Evolutionary conservation across 176 grass and related monocot species (phyloP), one percentile per base, ranked within the genome.

Genomic region (Oryza nivara): DNA sequence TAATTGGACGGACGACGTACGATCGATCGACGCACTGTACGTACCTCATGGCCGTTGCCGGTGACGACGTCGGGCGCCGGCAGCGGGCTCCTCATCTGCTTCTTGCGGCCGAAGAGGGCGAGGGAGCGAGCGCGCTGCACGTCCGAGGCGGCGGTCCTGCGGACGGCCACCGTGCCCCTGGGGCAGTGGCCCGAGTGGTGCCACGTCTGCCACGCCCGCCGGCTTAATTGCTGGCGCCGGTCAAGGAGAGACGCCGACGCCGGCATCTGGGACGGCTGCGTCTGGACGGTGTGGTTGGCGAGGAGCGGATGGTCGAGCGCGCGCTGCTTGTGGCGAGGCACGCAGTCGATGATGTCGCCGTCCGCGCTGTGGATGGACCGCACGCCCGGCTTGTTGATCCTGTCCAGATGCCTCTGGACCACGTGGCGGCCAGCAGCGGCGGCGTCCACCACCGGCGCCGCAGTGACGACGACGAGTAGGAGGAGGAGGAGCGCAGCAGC

Each of bases 1-100:
- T 51, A 9, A 9, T 45, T 36, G 2, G 30, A 32, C 30, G 2
- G 30, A 32, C 30, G 30, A 32, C 30, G 30, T 3, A 3, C 2
- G 30, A 32, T 32, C 30, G 30, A 32, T 32, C 30, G 30, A 32
- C 30, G 30, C 30, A 32, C 30, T 32, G 30, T 32, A 32, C 5
- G 17, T 54, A 95, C 95, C 95, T 98, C 92, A 75, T 98, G 95
- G 38, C 95, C 95, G 80, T 95, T 98, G 84, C 92, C 95, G 83
- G 92, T 88, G 80, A 93, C 61, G 49, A 95, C 87, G 89, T 98
- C 95, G 0, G 95, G 95, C 22, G 89, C 85, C 58, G 30, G 30
- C 30, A 63, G 19, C 58, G 58, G 58, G 38, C 35, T 36, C 56
- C 56, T 61, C 56, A 20, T 61, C 52, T 67, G 9, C 36, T 23